phyloP scores from a whole-genome alignment of 2,329 filamentous ascomycete species.

The Anthostomella pinea region DNA sequence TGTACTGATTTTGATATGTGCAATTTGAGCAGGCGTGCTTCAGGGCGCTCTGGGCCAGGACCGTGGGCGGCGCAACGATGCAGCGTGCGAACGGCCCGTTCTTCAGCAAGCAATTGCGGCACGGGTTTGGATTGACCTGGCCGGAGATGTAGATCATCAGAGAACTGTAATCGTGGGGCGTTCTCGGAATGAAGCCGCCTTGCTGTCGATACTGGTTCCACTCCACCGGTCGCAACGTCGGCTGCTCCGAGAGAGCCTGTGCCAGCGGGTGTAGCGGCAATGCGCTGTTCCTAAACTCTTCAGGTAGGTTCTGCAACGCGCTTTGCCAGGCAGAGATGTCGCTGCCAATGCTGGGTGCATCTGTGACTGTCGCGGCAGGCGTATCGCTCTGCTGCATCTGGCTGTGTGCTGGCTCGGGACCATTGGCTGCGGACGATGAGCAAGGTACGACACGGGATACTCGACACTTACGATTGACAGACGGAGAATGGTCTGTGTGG shows the following conservation, averaged over 20 bases:
- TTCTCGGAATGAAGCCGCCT: slow-evolving; percentile 26
- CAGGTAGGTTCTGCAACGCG: slow-evolving; percentile 19
- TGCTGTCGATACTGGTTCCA: slow-evolving; percentile 28
- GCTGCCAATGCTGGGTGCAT: slow-evolving; percentile 10
- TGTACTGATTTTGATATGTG: slow-evolving; percentile 30
- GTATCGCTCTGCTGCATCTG: background rate
- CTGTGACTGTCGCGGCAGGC: slow-evolving; percentile 3
- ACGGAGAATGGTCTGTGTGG: slow-evolving; percentile 8
- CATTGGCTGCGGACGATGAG: background rate
- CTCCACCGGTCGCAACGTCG: slow-evolving; percentile 23
- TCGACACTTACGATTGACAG: slow-evolving; percentile 12
- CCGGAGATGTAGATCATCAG: slow-evolving; percentile 31
- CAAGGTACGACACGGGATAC: background rate
- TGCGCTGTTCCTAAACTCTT: slow-evolving; percentile 14
- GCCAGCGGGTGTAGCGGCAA: slow-evolving; percentile 22
- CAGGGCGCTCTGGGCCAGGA: slow-evolving; percentile 22
- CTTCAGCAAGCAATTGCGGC: slow-evolving; percentile 24
- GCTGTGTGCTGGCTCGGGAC: slow-evolving; percentile 1
- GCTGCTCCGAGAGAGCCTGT: slow-evolving; percentile 20
- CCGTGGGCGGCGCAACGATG: slow-evolving; percentile 23
- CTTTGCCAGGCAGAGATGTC: slow-evolving; percentile 26
- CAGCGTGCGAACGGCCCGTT: slow-evolving; percentile 29
- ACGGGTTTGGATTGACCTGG: slow-evolving; percentile 29
- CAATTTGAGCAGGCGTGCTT: slow-evolving; percentile 30
- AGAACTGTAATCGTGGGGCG: slow-evolving; percentile 24